Conservation (phyloP, 495 filamentous ascomycete species). For the Penicillium coprophilum region DNA sequence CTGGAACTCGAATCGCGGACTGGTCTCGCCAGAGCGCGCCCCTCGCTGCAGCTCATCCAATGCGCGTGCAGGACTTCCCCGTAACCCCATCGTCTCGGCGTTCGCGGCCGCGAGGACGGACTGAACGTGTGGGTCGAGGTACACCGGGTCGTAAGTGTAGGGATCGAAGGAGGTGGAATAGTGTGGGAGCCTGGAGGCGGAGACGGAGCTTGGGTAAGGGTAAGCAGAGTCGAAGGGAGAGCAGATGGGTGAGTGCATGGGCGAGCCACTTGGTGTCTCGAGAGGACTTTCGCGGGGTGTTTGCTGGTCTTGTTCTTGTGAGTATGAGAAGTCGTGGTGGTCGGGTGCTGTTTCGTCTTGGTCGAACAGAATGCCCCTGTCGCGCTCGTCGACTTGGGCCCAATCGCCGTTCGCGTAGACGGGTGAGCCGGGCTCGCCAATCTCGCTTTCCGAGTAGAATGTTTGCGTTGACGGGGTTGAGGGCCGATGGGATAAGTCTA, state of each 20-base stretch:
- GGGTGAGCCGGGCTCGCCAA: conserved; percentile 41
- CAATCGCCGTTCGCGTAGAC: conserved; percentile 36
- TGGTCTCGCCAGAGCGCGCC: background rate
- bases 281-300: conserved; percentile 1
- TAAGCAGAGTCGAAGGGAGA: conserved; percentile 2
- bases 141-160: conserved; percentile 24
- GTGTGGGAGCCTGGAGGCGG: conserved; percentile 10
- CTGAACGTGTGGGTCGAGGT: conserved; percentile 30
- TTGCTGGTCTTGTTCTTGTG: background rate
- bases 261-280: conserved; percentile 1
- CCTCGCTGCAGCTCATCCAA: conserved; percentile 30
- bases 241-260: background rate
- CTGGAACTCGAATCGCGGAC: conserved; percentile 5
- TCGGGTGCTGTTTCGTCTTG: background rate
- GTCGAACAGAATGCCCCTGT: conserved; percentile 27
- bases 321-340: conserved; percentile 8
- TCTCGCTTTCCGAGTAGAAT: conserved; percentile 29
- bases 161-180: conserved; percentile 2
- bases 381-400: conserved; percentile 28
- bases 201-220: conserved; percentile 1
- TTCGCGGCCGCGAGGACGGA: conserved; percentile 33
- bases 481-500: conserved; percentile 15
- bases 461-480: conserved; percentile 26
- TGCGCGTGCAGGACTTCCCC: conserved; percentile 20
- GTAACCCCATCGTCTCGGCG: conserved; percentile 30